Evolutionary conservation across 2,329 filamentous ascomycete species (phyloP).

Genomic region (Fusarium sterilihyphosum): DNA sequence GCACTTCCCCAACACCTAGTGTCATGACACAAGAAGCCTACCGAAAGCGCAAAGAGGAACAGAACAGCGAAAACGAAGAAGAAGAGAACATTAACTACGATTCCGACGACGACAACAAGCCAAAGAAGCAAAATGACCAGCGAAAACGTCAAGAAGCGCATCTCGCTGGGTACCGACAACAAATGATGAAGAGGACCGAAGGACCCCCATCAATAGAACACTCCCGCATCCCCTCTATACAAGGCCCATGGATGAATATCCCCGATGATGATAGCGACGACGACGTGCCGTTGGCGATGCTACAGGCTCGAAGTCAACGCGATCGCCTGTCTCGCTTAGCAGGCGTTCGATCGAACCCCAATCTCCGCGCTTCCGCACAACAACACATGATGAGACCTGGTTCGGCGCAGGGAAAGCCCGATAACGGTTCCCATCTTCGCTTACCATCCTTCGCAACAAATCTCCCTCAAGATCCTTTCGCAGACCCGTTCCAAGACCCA

Average conservation of each 20-base stretch:
- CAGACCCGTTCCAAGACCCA: background rate
- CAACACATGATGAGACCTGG: constrained; percentile 28
- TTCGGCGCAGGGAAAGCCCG: constrained; percentile 11
- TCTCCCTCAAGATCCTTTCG: constrained; percentile 32
- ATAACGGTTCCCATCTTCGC: background rate
- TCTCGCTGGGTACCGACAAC: constrained; percentile 25
- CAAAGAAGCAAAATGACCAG: constrained; percentile 10
- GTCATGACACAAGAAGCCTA: constrained; percentile 34
- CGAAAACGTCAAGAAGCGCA: constrained; percentile 28
- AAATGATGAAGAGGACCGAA: constrained; percentile 34
- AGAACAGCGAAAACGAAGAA: constrained; percentile 17
- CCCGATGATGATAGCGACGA: constrained; percentile 15
- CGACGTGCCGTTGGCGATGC: constrained; percentile 26
- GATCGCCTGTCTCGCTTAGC: constrained; percentile 5
- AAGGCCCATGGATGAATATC: constrained; percentile 8
- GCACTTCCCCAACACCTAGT: constrained; percentile 17
- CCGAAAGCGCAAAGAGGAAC: constrained; percentile 5
- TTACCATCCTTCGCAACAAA: constrained; percentile 23
- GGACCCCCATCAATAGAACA: constrained; percentile 5
- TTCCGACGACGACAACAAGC: constrained; percentile 10
- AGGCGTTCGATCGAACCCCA: constrained; percentile 26
- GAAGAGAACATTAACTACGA: constrained; percentile 27
- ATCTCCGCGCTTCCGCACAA: constrained; percentile 20
- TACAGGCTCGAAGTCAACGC: constrained; percentile 1
- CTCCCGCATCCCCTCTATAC: background rate